Conservation (phyloP, 306 rosid genomes). For the Acacia crassicarpa region DNA sequence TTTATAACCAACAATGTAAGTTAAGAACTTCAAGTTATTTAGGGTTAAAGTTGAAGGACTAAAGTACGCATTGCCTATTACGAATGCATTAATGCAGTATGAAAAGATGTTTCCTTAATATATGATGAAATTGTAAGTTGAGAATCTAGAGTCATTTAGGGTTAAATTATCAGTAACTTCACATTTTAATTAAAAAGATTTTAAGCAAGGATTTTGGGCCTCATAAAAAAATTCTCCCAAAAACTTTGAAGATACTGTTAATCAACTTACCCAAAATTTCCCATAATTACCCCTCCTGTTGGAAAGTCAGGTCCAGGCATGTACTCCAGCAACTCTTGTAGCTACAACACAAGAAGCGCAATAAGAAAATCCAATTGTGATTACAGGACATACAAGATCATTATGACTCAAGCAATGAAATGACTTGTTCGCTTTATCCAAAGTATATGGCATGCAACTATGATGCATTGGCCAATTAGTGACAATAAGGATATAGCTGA, state of each 20-base stretch:
- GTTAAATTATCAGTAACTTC: background rate
- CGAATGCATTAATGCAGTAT: background rate
- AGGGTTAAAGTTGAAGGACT: background rate
- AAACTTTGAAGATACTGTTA: background rate
- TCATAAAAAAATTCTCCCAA: background rate
- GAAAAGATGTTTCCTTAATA: background rate
- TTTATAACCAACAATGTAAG: conserved; percentile 6
- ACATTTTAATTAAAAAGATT: background rate
- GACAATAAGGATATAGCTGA: background rate
- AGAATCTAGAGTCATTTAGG: background rate
- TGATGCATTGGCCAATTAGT: background rate
- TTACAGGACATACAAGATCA: background rate
- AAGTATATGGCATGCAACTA: background rate
- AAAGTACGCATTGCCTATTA: background rate
- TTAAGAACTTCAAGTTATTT: no score
- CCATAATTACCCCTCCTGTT: conserved; percentile 98
- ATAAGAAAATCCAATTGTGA: background rate
- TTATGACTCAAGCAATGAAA: background rate
- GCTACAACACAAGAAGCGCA: conserved; percentile 48
- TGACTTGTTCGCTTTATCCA: background rate
- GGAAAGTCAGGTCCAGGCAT: conserved; percentile 99
- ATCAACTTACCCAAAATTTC: conserved; percentile 80
- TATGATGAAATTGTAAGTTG: background rate
- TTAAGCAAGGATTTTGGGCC: background rate
- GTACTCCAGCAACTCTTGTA: conserved; percentile 97